Evolutionary conservation across 306 rosid genomes (phyloP), one percentile per base, ranked within the genome.

Genomic region (Trifolium dubium): DNA sequence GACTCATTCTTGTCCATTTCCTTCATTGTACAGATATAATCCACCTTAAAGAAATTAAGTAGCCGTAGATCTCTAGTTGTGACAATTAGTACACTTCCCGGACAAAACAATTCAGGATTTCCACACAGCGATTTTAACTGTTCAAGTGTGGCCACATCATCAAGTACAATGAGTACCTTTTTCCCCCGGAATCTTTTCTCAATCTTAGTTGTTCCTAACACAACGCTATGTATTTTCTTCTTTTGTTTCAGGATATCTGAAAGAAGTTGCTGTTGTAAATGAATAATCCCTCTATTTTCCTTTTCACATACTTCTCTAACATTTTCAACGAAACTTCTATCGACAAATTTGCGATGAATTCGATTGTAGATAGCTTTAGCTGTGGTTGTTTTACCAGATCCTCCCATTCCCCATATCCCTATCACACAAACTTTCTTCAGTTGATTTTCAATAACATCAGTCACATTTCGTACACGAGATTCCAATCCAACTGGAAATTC

Each of bases 351-450:
- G 8, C 15, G 15, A 23, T 56, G 35, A 5, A 56, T 56, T 56
- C 1, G 35, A 5, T 56, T 56, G 35, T 56, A 56, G 9, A 56
- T 11, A 3, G 62, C 62, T 55, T 28, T 55, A 0, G 63, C 35
- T 56, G 63, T 28, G 15, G 63, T 56, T 56, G 63, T 56, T 56
- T 56, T 56, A 10, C 63, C 63, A 0, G 4, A 56, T 11, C 63
- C 32, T 0, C 80, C 80, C 73, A 75, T 75, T 6, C 79, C 79
- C 73, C 79, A 66, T 2, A 75, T 75, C 14, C 79, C 79, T 40
- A 67, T 5, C 6, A 63, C 4, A 35, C 64, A 37, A 9, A 49
- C 54, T 9, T 0, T 5, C 5, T 2, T 37, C 5, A 59, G 31
- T 2, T 40, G 1, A 5, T 0, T 12, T 29, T n/a, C 8, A 28